These are phyloP conservation scores for Trichoderma erinaceum DNA, from an alignment of 495 filamentous ascomycete species.

Conservation along the genomic window DNA sequence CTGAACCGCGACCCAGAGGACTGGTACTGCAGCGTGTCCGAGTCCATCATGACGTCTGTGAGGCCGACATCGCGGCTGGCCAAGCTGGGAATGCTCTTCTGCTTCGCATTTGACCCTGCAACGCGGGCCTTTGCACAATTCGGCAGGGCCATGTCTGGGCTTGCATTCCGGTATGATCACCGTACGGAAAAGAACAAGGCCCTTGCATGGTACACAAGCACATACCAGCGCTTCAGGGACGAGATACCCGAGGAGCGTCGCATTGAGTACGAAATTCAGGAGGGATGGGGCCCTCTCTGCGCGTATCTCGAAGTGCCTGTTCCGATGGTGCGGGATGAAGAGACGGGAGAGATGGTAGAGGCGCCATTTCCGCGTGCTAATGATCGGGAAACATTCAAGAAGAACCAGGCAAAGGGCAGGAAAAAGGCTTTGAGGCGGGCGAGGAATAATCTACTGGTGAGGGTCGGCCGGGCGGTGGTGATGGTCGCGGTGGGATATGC, in stretches of 20 bases:
- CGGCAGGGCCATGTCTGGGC: constrained; percentile 1
- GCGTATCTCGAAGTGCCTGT: constrained; percentile 55
- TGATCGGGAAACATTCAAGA: constrained; percentile 22
- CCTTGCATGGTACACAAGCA: constrained; percentile 13
- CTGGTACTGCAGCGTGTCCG: constrained; percentile 12
- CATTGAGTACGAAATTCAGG: constrained; percentile 56
- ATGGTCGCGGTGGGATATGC: not conserved
- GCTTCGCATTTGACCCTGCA: constrained; percentile 13
- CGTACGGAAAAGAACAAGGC: constrained; percentile 17
- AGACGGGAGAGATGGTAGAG: constrained; percentile 22
- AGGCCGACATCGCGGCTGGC: not conserved
- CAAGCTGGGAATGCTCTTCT: constrained; percentile 16
- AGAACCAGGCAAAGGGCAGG: not conserved
- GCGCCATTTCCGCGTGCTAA: constrained; percentile 38
- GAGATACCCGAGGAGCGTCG: constrained; percentile 22
- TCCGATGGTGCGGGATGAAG: constrained; percentile 32
- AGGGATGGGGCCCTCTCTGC: constrained; percentile 62
- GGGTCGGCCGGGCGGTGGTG: not conserved
- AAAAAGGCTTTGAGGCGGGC: not conserved
- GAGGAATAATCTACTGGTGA: not conserved
- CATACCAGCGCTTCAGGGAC: constrained; percentile 11
- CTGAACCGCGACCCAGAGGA: constrained; percentile 46
- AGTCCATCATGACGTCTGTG: not conserved
- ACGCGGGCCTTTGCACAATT: constrained; percentile 4
- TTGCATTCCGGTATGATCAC: constrained; percentile 9